Conservation (phyloP, 345 rosid species). For the Cochlearia excelsa region DNA sequence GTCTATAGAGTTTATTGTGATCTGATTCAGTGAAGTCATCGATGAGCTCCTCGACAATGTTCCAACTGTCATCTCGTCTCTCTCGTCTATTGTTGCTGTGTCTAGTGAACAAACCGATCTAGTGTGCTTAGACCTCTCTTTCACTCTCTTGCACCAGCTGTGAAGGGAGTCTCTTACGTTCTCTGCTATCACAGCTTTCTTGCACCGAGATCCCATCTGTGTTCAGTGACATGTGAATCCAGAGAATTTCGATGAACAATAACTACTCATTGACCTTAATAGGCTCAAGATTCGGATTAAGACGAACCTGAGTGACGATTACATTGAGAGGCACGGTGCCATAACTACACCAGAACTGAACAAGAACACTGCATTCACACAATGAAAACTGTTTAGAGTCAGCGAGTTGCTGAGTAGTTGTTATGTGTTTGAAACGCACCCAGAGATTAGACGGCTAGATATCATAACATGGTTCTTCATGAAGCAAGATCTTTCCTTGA, state of each 20-base stretch:
- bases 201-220: conserved; percentile 79
- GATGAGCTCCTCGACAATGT: conserved; percentile 75
- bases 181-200: conserved; percentile 78
- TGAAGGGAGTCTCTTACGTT: conserved; percentile 91
- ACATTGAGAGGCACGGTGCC: conserved; percentile 86
- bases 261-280: background rate
- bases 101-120: conserved; percentile 83
- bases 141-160: conserved; percentile 90
- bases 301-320: conserved; percentile 77
- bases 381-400: conserved; percentile 5
- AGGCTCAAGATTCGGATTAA: background rate
- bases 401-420: background rate
- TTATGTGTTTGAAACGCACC: conserved; percentile 45
- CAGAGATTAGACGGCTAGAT: conserved; percentile 59
- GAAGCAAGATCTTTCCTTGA: conserved; percentile 78
- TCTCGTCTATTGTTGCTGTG: conserved; percentile 60
- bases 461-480: conserved; percentile 81
- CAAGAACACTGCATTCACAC: conserved; percentile 56
- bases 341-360: conserved; percentile 96
- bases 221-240: conserved; percentile 22
- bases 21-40: conserved; percentile 57
- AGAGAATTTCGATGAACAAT: background rate
- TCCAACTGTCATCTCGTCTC: conserved; percentile 75
- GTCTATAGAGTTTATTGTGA: conserved; percentile 50
- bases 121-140: conserved; percentile 58